Base-by-base conservation (phyloP, 148 eudicot species). In the Nepenthes mirabilis region DNA sequence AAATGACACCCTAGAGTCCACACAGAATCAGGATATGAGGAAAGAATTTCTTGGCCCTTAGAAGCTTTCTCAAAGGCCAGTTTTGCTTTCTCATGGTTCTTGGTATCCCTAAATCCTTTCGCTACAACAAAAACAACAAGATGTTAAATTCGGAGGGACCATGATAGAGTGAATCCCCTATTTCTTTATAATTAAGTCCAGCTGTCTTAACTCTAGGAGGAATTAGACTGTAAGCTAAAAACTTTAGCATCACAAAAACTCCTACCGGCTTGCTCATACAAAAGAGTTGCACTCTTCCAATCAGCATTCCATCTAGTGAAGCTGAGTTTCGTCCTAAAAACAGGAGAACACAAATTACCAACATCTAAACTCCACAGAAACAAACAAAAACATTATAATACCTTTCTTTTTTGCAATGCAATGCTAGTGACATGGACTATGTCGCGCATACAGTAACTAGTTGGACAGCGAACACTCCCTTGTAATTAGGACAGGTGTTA, bases 251-350 rank as follows among this genome's bases (percentile, higher is more conserved):
- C 32, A 53, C 14, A 14, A 58, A 11, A 14, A 43, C 34, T 62
- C 71, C 62, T 65, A 81, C 88, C 97, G 52, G 97, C 97, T 69
- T 89, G 97, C 76, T 89, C 97, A 66, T 86, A 89, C 64, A 86
- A 52, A 43, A 45, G 68, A 36, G 85, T 72, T 53, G 97, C 97
- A 58, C 75, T 73, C 63, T 59, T 83, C 97, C 97, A 89, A 77
- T 89, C 97, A 59, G 88, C 87, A 74, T 74, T 89, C 97, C 97
- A 89, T 72, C 97, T 80, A 3, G 97, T 89, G 45, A 89, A 61
- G 64, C 81, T 83, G 49, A 89, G 83, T 65, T 80, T 86, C 53
- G 94, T 86, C 53, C 87, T 82, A 56, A 34, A 66, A 37, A n/a
- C 32, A 40, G 23, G 23, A 9, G 14, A 6, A 65, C 14, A 36